Evolutionary conservation across 2,329 filamentous ascomycete genomes (phyloP).

Genomic region (Shiraia sp.): DNA sequence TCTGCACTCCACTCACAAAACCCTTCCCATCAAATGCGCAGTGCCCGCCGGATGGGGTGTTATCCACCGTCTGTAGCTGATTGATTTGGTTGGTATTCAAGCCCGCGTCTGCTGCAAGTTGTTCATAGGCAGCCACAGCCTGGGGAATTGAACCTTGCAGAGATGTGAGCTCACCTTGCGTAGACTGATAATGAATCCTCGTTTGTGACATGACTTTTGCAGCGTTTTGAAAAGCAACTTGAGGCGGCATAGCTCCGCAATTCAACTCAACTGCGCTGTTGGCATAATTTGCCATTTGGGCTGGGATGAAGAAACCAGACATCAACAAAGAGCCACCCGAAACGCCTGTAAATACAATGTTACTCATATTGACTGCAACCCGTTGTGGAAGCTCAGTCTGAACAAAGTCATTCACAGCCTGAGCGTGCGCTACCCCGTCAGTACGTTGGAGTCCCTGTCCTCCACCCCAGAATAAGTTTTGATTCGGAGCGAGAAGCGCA

Average conservation of each 20-base stretch:
- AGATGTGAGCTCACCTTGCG: slow-evolving; percentile 54
- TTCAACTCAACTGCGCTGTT: slow-evolving; percentile 59
- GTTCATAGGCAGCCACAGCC: slow-evolving; percentile 57
- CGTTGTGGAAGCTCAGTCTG: slow-evolving; percentile 55
- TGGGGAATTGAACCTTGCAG: slow-evolving; percentile 58
- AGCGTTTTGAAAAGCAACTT: slow-evolving; percentile 55
- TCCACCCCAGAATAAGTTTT: slow-evolving; percentile 62
- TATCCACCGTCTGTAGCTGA: slow-evolving; percentile 60
- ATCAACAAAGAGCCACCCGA: slow-evolving; percentile 60
- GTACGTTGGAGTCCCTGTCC: slow-evolving; percentile 56
- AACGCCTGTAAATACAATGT: slow-evolving; percentile 63
- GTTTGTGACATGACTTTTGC: slow-evolving; percentile 51
- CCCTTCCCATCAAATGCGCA: slow-evolving; percentile 61
- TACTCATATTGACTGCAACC: slow-evolving; percentile 57
- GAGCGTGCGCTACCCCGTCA: slow-evolving; percentile 60
- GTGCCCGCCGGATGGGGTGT: slow-evolving; percentile 59
- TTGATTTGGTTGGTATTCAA: slow-evolving; percentile 52
- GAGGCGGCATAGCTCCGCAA: slow-evolving; percentile 59
- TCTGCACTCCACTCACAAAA: slow-evolving; percentile 61
- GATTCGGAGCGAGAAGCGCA: slow-evolving; percentile 58
- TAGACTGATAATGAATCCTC: slow-evolving; percentile 62
- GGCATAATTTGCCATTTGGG: slow-evolving; percentile 56
- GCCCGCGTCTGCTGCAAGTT: slow-evolving; percentile 51
- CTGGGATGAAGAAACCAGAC: slow-evolving; percentile 62
- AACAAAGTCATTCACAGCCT: slow-evolving; percentile 60